phyloP scores from a whole-genome alignment of 169 alveolate species.

The Plasmodium vinckei region DNA sequence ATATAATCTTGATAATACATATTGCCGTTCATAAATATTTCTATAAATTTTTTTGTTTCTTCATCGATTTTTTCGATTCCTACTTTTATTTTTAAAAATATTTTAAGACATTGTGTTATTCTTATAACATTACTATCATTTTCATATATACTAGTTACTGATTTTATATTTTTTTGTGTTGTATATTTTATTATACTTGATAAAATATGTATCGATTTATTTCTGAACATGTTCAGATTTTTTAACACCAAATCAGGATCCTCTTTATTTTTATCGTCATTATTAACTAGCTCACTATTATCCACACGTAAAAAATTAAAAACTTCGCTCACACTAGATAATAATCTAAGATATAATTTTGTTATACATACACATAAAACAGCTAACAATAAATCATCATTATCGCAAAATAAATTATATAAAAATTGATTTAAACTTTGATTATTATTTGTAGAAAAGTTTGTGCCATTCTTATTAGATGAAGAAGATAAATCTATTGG shows the following conservation, averaged over 20 bases:
- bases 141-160: conserved; percentile 16
- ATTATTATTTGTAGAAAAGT: neutral
- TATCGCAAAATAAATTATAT: conserved; percentile 73
- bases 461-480: neutral
- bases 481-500: no score
- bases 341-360: conserved; percentile 42
- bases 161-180: conserved; percentile 15
- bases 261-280: neutral
- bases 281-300: neutral
- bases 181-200: conserved; percentile 46
- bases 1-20: conserved; percentile 40
- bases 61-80: conserved; percentile 5
- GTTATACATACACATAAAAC: conserved; percentile 72
- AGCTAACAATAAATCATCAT: conserved; percentile 74
- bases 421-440: conserved; percentile 24
- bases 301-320: conserved; percentile 19
- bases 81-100: conserved; percentile 19
- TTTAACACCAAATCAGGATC: neutral
- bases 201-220: conserved; percentile 34
- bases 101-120: conserved; percentile 59
- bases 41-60: conserved; percentile 13
- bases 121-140: conserved; percentile 68
- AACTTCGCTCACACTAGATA: conserved; percentile 19
- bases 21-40: conserved; percentile 58
- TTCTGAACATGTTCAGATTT: conserved; percentile 21